Evolutionary conservation across 2,329 filamentous ascomycete genomes (phyloP).

Genomic region (Botryotinia globosa): DNA sequence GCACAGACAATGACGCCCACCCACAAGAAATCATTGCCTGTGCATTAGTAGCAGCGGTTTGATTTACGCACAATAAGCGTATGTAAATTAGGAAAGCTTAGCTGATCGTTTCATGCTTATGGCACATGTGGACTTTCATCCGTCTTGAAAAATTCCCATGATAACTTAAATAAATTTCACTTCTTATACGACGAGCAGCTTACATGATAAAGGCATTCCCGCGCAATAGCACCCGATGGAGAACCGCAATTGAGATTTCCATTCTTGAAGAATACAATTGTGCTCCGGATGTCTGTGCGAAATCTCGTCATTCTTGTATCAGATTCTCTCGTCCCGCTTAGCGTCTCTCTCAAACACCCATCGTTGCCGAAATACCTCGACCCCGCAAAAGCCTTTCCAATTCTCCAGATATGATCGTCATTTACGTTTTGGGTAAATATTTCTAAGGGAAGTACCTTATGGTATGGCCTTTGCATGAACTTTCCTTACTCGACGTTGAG

Average conservation of each 20-base stretch:
- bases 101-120: neutral
- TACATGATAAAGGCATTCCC: neutral
- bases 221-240: neutral
- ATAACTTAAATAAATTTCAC: neutral
- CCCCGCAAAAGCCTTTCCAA: neutral
- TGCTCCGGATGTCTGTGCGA: neutral
- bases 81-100: neutral
- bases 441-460: neutral
- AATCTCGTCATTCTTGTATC: neutral
- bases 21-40: neutral
- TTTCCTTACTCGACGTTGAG: neutral
- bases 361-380: neutral
- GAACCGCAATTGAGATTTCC: neutral
- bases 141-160: too few species aligned
- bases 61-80: neutral
- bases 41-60: neutral
- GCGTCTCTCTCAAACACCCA: neutral
- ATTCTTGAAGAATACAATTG: neutral
- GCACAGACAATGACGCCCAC: neutral
- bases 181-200: neutral
- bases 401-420: neutral
- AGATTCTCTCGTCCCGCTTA: neutral
- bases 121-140: neutral
- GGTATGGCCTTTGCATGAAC: neutral
- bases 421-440: neutral